These are phyloP conservation scores for Candida tammaniensis DNA, from an alignment of 805 yeast genomes.

Conservation along the genomic window DNA sequence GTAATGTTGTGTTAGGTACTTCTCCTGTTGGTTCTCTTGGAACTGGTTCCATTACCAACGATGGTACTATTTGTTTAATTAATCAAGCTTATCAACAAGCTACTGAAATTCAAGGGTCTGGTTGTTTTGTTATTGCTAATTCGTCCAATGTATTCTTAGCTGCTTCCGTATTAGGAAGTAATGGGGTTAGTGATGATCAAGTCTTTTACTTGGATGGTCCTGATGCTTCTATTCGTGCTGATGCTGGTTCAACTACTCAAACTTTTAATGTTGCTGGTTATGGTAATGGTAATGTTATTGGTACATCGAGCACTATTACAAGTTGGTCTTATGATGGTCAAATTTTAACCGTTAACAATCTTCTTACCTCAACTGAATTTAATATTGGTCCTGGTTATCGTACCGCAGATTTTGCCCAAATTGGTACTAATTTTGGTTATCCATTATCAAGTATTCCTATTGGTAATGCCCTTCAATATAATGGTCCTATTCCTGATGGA, in stretches of 20 bases:
- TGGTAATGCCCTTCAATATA: slow-evolving; percentile 12
- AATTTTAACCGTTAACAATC: slow-evolving; percentile 1
- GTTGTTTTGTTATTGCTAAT: slow-evolving; percentile 18
- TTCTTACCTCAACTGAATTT: slow-evolving; percentile 9
- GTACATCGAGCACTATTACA: neutral
- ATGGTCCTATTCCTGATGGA: slow-evolving; percentile 13
- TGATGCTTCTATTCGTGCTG: slow-evolving; percentile 15
- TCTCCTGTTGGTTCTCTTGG: slow-evolving; percentile 8
- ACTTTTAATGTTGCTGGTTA: slow-evolving; percentile 16
- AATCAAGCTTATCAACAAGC: slow-evolving; percentile 17
- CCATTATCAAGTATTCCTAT: slow-evolving; percentile 10
- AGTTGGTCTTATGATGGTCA: slow-evolving; percentile 2
- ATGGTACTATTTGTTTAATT: slow-evolving; percentile 24
- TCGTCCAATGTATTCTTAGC: slow-evolving; percentile 11
- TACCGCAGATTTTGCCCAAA: slow-evolving; percentile 5
- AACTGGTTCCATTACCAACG: slow-evolving; percentile 13
- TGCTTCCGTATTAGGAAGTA: slow-evolving; percentile 2
- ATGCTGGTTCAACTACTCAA: slow-evolving; percentile 11
- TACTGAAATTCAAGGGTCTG: slow-evolving; percentile 15
- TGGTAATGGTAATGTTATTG: slow-evolving; percentile 21
- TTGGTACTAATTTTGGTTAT: slow-evolving; percentile 10
- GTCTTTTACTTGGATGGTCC: slow-evolving; percentile 16
- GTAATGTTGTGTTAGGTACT: slow-evolving; percentile 14
- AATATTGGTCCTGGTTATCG: slow-evolving; percentile 21
- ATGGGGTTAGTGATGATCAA: slow-evolving; percentile 13